Evolutionary conservation across 1,139 yeast genomes (phyloP), one percentile per base, ranked within the genome.

Genomic region (Nakaseomyces nivariensis): DNA sequence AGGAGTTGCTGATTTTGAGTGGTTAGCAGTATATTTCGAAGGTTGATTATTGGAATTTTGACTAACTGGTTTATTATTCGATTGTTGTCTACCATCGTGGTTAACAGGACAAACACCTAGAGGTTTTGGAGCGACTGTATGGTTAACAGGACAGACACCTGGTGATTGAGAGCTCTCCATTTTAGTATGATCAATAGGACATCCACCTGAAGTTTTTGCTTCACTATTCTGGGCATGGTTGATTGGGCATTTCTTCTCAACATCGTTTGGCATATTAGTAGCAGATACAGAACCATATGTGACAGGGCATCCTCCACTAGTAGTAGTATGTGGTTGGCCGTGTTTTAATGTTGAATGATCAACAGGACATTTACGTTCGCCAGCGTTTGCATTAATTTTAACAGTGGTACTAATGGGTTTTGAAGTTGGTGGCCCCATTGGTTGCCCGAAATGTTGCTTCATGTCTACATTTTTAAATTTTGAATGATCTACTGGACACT

Each of bases 361-460:
- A 17, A 57, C 54, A 4, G 60, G 61, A 40, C 60, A 56, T 29
- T 31, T 43, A 44, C 47, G 31, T 29, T 29, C 31, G 31, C 31
- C 31, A 29, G 6, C 3, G 31, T 29, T 29, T 6, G 31, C 31
- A 29, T 9, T 29, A 6, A 29, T 29, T 6, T 29, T 29, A 3
- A 6, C 31, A 29, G 31, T 37, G 22, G 9, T 5, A 24, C 37
- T 25, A 6, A 10, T 41, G 32, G 47, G 36, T 44, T 44, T 31
- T 27, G 42, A 38, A 38, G 42, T 7, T 6, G 42, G 42, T 10
- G 42, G 42, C 9, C 31, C 31, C 42, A 38, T 38, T 25, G 42
- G 42, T 25, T 38, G 42, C 4, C 31, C 31, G 31, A 38, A 38
- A 24, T 24, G 42, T 25, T 38, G 29, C 25, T 24, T 25, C 29